Conservation (phyloP, 2,329 filamentous ascomycete species). For the Emergomyces orientalis region DNA sequence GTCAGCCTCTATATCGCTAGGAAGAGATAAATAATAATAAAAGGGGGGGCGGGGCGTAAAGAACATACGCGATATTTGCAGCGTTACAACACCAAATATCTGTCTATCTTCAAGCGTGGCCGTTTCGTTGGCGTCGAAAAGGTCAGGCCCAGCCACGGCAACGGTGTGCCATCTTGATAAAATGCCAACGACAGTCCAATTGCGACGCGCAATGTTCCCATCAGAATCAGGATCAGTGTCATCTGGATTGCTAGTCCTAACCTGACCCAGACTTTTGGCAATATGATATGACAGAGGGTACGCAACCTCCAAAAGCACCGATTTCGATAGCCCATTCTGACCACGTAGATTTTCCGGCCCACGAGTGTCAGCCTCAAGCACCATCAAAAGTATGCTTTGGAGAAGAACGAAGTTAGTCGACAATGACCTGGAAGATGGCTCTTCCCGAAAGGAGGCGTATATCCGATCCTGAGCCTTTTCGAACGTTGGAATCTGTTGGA, state of each 20-base stretch:
- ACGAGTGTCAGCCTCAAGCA: conserved; percentile 35
- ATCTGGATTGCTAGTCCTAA: conserved; percentile 26
- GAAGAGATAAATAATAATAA: conserved; percentile 10
- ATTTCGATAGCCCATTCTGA: conserved; percentile 34
- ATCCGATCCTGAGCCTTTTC: conserved; percentile 34
- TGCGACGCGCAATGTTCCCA: conserved; percentile 32
- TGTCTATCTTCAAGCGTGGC: conserved; percentile 32
- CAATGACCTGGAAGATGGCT: conserved; percentile 24
- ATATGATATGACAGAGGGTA: conserved; percentile 32
- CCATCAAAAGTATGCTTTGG: conserved; percentile 35
- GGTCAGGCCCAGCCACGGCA: conserved; percentile 32
- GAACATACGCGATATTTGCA: conserved; percentile 32
- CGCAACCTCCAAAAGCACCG: conserved; percentile 32
- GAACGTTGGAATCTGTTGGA: conserved; percentile 27
- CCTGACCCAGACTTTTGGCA: conserved; percentile 31
- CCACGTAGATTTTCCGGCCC: conserved; percentile 35
- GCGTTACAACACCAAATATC: conserved; percentile 28
- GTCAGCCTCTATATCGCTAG: not conserved
- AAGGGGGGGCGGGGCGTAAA: not conserved
- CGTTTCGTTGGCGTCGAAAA: conserved; percentile 31
- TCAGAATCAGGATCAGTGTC: conserved; percentile 33
- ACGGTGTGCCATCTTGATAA: conserved; percentile 35
- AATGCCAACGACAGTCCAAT: conserved; percentile 33
- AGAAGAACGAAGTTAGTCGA: conserved; percentile 34
- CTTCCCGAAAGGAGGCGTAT: conserved; percentile 32